These are phyloP conservation scores for Brassica napus DNA, from an alignment of 345 rosid species.

Conservation along the genomic window DNA sequence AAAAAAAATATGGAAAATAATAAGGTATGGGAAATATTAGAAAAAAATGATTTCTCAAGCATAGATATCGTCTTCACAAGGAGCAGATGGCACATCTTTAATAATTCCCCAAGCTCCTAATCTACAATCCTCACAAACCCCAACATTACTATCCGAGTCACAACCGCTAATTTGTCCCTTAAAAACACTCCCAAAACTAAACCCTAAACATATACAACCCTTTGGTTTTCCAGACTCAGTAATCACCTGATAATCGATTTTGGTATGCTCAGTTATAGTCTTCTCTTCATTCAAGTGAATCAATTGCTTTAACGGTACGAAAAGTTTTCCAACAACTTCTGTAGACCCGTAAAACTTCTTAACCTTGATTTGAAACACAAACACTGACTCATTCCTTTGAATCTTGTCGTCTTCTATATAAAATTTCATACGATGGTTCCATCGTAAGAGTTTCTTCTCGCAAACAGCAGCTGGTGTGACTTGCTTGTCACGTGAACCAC, in stretches of 20 bases:
- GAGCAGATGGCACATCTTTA: constrained; percentile 35
- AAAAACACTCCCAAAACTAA: constrained; percentile 27
- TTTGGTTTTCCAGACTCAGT: constrained; percentile 33
- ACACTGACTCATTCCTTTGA: constrained; percentile 32
- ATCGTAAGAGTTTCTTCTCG: constrained; percentile 17
- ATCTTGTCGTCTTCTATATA: constrained; percentile 30
- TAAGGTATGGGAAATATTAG: neutral
- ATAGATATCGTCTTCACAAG: constrained; percentile 2
- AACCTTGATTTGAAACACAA: constrained; percentile 33
- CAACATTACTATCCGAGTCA: neutral
- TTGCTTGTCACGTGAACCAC: constrained; percentile 37
- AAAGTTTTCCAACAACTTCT: constrained; percentile 30
- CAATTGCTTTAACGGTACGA: constrained; percentile 31
- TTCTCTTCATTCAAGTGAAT: constrained; percentile 23
- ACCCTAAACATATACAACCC: constrained; percentile 33
- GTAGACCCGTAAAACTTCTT: constrained; percentile 24
- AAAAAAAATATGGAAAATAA: neutral
- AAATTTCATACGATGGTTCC: constrained; percentile 34
- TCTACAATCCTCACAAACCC: constrained; percentile 14
- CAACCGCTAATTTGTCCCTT: constrained; percentile 11
- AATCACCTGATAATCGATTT: constrained; percentile 25
- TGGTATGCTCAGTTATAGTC: constrained; percentile 24
- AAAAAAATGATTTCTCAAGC: constrained; percentile 8
- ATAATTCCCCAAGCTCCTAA: constrained; percentile 33
- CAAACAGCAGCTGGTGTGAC: constrained; percentile 27